Evolutionary conservation across 1,284 basidiomycete genomes (phyloP), one percentile per base, ranked within the genome.

Genomic region (Stygiomarasmius scandens): DNA sequence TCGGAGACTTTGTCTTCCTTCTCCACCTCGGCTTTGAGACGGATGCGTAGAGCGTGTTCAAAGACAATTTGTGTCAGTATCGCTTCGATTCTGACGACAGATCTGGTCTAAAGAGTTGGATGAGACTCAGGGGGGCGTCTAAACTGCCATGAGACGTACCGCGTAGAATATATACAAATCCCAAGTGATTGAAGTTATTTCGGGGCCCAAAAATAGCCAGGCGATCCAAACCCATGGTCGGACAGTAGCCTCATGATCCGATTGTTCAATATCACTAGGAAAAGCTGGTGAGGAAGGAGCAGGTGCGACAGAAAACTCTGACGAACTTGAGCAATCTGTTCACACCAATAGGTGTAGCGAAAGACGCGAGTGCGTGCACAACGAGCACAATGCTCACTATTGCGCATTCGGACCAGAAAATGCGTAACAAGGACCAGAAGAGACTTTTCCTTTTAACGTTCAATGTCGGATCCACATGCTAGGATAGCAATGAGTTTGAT

Each of bases 21-120:
- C n/a, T 3, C 25, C 16, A 71, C 69, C 62, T 83, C 80, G 2
- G 82, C 78, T 63, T 84, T 85, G 71, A 90, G 78, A 19, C 89
- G 79, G 43, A 90, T 83, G 38, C 87, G 80, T 2, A 90, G 74
- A 1, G 87, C 76, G 63, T 90, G 89, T 58, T 89, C 85, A 65
- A 90, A 89, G 5, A 91, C 71, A 3, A 90, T 77, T 62, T 90
- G 82, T 0, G 87, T 89, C 52, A 91, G 73, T 52, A 92, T 79
- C 2, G 79, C 79, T 67, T 91, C 86, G 6, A 72, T 67, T 45
- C 81, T 80, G 14, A 86, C 82, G 8, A 84, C 70, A 10, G 74
- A 73, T n/a, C 76, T 70, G 1, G 78, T 83, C 67, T 68, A 23
- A 29, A 2, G 11, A n/a, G n/a, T n/a, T n/a, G 9, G 29, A 2